phyloP scores from a whole-genome alignment of 163 green algal genomes.

The Scenedesmus sp. region DNA sequence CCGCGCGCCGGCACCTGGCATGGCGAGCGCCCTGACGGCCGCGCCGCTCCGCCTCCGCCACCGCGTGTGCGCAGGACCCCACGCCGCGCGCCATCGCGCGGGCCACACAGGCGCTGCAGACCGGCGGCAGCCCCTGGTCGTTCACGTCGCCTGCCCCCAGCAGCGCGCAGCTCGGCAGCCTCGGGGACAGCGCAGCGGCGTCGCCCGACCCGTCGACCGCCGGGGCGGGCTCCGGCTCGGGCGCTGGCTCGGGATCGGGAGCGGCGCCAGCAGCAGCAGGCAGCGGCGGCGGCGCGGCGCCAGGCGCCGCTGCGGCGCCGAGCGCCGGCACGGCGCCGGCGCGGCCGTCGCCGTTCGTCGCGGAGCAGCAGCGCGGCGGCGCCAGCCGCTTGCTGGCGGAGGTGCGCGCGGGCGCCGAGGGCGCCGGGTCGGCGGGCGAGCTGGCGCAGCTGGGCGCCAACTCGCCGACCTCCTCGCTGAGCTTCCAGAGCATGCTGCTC shows the following conservation, averaged over 20 bases:
- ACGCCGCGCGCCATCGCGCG: not conserved
- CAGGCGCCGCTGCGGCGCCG: not conserved
- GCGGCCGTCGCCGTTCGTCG: not conserved
- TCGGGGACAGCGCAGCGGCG: too few relatives aligned
- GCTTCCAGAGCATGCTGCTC: slow-evolving; percentile 1
- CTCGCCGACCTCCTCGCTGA: not conserved
- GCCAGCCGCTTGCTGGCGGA: too few relatives aligned
- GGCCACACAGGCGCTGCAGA: not conserved
- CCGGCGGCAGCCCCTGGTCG: not conserved
- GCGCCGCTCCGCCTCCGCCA: not conserved
- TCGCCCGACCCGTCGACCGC: too few relatives aligned
- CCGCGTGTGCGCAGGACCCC: not conserved
- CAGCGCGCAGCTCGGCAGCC: too few relatives aligned
- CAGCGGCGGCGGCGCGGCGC: slow-evolving; percentile 18
- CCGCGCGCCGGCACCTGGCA: not conserved
- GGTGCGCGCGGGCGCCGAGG: too few relatives aligned
- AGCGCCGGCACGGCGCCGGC: not conserved
- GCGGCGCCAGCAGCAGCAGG: slow-evolving; percentile 16
- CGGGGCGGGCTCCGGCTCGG: not conserved
- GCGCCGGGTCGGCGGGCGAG: not conserved
- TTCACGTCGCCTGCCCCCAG: too few relatives aligned
- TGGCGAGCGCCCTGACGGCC: not conserved
- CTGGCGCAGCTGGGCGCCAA: too few relatives aligned
- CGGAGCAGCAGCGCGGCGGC: not conserved
- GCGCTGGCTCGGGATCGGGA: not conserved